phyloP scores from a whole-genome alignment of 2,329 filamentous ascomycete genomes.

The Hymenoscyphus scutula region DNA sequence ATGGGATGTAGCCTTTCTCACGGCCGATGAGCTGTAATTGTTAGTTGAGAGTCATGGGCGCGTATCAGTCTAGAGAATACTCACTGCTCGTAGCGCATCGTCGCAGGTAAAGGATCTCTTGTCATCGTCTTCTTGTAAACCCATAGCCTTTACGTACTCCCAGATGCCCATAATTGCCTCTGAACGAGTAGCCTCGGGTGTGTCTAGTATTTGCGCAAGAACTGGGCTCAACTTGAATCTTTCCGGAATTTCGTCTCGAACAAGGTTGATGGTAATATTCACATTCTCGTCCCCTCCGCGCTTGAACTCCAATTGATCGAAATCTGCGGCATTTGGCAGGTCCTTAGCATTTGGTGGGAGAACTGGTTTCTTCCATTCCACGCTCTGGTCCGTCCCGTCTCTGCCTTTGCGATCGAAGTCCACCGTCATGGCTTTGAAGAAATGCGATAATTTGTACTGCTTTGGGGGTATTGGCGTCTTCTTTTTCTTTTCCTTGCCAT shows the following conservation, averaged over 20 bases:
- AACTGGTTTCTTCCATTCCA: constrained; percentile 87
- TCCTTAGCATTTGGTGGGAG: constrained; percentile 47
- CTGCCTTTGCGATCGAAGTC: constrained; percentile 64
- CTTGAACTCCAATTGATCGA: constrained; percentile 90
- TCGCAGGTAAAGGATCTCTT: constrained; percentile 92
- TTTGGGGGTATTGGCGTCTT: constrained; percentile 42
- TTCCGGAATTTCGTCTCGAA: constrained; percentile 81
- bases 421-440: constrained; percentile 77
- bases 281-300: constrained; percentile 88
- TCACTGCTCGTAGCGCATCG: constrained; percentile 72
- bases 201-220: constrained; percentile 81
- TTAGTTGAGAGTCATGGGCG: constrained; percentile 6
- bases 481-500: constrained; percentile 45
- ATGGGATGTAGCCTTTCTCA: constrained; percentile 80
- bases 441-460: constrained; percentile 66
- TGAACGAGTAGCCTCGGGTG: constrained; percentile 79
- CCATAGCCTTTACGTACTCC: constrained; percentile 88
- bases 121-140: constrained; percentile 90
- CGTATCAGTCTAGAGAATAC: constrained; percentile 30
- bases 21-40: constrained; percentile 63
- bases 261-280: constrained; percentile 85
- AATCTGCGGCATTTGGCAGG: constrained; percentile 65
- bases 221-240: constrained; percentile 76
- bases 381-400: constrained; percentile 53
- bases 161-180: constrained; percentile 89